Conservation (phyloP, 306 rosid species). For the Dryas alaskensis region DNA sequence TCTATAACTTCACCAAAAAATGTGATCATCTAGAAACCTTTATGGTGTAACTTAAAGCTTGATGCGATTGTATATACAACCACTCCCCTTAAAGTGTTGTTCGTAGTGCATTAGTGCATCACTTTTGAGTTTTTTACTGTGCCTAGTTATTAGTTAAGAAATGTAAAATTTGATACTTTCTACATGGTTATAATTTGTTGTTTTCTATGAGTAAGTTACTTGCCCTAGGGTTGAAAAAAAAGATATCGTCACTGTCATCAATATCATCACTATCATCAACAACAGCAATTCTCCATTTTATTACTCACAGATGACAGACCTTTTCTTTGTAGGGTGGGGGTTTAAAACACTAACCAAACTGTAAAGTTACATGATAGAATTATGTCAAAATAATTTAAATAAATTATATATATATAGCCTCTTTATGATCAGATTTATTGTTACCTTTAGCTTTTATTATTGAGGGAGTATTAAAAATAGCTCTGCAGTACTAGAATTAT, state of each 20-base stretch:
- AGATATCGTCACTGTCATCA: neutral
- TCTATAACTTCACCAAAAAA: too few species aligned
- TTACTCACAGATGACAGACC: too few species aligned
- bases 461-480: too few species aligned
- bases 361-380: too few species aligned
- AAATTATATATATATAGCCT: too few species aligned
- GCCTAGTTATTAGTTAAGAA: neutral
- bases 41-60: constrained; percentile 2
- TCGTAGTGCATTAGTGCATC: neutral
- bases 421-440: too few species aligned
- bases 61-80: constrained; percentile 1
- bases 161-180: neutral
- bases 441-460: too few species aligned
- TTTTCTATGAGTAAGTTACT: neutral
- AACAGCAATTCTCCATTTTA: neutral
- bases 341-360: too few species aligned
- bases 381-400: too few species aligned
- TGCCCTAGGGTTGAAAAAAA: neutral
- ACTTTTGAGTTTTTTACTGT: constrained; percentile 1
- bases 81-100: neutral
- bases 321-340: too few species aligned
- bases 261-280: neutral
- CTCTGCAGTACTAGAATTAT: too few species aligned
- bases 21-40: constrained; percentile 19
- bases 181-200: neutral